Conservation (phyloP, 805 yeast species). For the Komagataella ulmi region DNA sequence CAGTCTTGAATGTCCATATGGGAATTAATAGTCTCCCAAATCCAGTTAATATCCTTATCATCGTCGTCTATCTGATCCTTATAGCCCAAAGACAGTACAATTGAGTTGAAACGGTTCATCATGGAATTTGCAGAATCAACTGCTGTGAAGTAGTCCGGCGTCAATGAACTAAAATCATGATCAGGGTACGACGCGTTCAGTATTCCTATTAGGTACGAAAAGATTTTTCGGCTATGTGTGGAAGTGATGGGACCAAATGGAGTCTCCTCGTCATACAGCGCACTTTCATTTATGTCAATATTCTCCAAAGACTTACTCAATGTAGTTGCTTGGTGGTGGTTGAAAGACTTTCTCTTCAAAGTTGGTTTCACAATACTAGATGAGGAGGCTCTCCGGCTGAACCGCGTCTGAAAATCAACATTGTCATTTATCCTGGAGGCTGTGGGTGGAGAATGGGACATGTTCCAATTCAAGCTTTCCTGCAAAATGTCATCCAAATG, state of each 20-base stretch:
- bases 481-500: constrained; percentile 47
- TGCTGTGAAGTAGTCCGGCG: constrained; percentile 65
- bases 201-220: constrained; percentile 83
- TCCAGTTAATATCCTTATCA: constrained; percentile 36
- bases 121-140: constrained; percentile 33
- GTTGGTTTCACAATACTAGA: constrained; percentile 1
- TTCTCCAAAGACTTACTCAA: constrained; percentile 2
- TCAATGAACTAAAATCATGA: constrained; percentile 81
- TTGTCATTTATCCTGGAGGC: not conserved
- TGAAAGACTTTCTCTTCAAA: not conserved
- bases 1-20: constrained; percentile 67
- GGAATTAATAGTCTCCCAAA: constrained; percentile 80
- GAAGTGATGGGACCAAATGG: constrained; percentile 92
- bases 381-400: constrained; percentile 1
- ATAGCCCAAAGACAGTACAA: constrained; percentile 55
- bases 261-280: constrained; percentile 14
- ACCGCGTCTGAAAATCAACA: not conserved
- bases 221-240: constrained; percentile 76
- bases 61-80: constrained; percentile 7
- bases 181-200: constrained; percentile 91
- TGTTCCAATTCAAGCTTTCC: constrained; percentile 20
- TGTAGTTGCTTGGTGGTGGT: constrained; percentile 9
- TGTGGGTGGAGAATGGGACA: constrained; percentile 5
- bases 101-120: constrained; percentile 60
- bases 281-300: not conserved